Base-by-base conservation (phyloP, 305 asterid genomes). In the Ajuga reptans region DNA sequence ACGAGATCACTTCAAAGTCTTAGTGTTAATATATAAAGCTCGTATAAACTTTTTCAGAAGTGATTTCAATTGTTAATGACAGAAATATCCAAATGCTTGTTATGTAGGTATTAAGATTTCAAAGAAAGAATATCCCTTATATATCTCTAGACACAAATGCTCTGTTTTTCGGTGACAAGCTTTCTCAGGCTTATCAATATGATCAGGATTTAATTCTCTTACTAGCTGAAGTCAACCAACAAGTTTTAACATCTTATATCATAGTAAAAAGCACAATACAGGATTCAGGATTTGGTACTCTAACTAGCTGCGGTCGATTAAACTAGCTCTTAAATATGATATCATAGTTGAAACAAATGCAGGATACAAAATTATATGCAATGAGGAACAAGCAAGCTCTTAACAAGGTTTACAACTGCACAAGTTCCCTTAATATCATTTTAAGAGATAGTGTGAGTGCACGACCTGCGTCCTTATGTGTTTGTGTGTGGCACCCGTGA, bases 221-320 rank as follows among this genome's bases (percentile, higher is more conserved):
- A 50, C 34, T 39, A 60, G 50, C 76, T 63, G 33, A 54, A 57
- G 17, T 16, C 42, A 18, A 69, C 66, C 33, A 55, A 29, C 47
- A 46, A 63, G 54, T 43, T 37, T 64, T 29, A 55, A 45, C 50
- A 1, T 36, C 31, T 11, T 72, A 61, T 60, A 10, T 55, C 57
- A 37, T 33, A 17, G 56, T 21, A 68, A 14, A 24, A 34, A 24
- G 70, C 37, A 46, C 11, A 14, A 15, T 14, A 54, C 16, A 56
- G 4, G 34, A 53, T 34, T 34, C 34, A 57, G 62, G 47, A 63
- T 65, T 64, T 61, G 54, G 55, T 36, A 56, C 58, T 50, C 47
- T 12, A 7, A 49, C 54, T 37, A 49, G 27, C 43, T 54, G 64
- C 21, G 42, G 51, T 33, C 18, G 52, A 58, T 43, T 62, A 21